Base-by-base conservation (phyloP, 495 filamentous ascomycete species). In the Talaromyces liani region DNA sequence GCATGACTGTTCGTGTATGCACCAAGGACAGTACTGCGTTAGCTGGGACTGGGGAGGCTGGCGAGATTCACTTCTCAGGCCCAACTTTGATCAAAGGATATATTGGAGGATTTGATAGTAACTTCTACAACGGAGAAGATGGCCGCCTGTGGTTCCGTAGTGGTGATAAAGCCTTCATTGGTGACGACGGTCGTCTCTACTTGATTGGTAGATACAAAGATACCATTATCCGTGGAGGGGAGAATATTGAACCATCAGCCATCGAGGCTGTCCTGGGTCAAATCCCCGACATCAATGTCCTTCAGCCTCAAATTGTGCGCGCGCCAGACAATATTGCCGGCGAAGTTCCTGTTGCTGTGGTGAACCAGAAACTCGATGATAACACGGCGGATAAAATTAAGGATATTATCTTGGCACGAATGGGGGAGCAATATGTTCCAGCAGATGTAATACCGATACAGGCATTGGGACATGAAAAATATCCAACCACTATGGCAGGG, bases 151-250 rank as follows among this genome's bases (percentile, higher is more conserved):
- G 80, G 80, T 67, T 79, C 27, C 59, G 61, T 12, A 77, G 77
- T 39, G 80, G 80, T 8, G 80, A 83, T 63, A 73, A 78, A 67
- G 80, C 75, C 1, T 60, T 73, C 31, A 77, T 82, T 59, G 70
- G 72, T 49, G 61, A 66, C 1, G 67, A 75, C 31, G 73, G 71
- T 14, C 70, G 64, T 9, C 57, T 81, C 2, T 70, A 70, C 14
- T 69, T 83, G 16, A 55, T 76, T 51, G 79, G 81, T 4, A 66
- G 80, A 34, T 77, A 79, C 67, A 83, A 82, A 62, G 80, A 82
- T 60, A 66, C 77, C 36, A 80, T 83, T 62, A 78, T 82, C 34
- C 73, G 80, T 3, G 80, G 72, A n/a, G 79, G 79, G 7, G 75
- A 81, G 61, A 83, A 82, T 56, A 73, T 83, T 22, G 60, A 71